Conservation (phyloP, 441 rosid genomes). For the Erysimum pusillum region DNA sequence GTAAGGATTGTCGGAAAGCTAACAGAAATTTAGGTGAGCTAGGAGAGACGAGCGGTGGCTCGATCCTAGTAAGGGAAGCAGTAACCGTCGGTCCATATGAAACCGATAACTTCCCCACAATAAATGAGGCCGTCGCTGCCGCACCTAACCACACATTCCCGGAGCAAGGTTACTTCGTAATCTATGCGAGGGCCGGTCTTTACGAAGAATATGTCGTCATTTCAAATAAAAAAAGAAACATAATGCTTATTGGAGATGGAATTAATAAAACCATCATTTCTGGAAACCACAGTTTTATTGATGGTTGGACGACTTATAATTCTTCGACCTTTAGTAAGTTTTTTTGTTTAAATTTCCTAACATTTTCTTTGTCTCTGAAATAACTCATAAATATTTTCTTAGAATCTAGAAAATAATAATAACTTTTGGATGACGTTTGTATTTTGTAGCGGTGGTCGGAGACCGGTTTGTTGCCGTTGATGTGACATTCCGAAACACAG, state of each 20-base stretch:
- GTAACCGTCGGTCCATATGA: conserved; percentile 63
- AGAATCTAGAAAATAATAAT: background rate
- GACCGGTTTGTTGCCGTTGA: conserved; percentile 48
- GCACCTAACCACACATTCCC: conserved; percentile 62
- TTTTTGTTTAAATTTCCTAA: background rate
- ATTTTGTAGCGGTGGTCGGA: conserved; percentile 42
- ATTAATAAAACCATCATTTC: conserved; percentile 70
- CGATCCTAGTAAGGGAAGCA: conserved; percentile 51
- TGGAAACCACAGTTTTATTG: conserved; percentile 67
- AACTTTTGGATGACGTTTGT: background rate
- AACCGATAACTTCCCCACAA: conserved; percentile 56
- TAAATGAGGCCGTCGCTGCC: conserved; percentile 59
- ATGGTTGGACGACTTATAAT: conserved; percentile 78
- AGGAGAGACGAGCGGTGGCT: conserved; percentile 43
- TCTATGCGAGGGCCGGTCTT: conserved; percentile 64
- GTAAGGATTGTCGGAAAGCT: conserved; percentile 40
- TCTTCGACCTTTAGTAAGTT: conserved; percentile 64
- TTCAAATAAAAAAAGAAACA: conserved; percentile 56
- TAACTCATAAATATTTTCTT: background rate
- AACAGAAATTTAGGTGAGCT: conserved; percentile 48
- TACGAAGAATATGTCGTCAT: conserved; percentile 68
- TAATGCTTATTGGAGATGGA: conserved; percentile 78
- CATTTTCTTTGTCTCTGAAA: background rate
- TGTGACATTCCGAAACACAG: conserved; percentile 46
- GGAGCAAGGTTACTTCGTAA: conserved; percentile 69